Conservation (phyloP, 768 basidiomycete genomes). For the Hericium rajendrae region DNA sequence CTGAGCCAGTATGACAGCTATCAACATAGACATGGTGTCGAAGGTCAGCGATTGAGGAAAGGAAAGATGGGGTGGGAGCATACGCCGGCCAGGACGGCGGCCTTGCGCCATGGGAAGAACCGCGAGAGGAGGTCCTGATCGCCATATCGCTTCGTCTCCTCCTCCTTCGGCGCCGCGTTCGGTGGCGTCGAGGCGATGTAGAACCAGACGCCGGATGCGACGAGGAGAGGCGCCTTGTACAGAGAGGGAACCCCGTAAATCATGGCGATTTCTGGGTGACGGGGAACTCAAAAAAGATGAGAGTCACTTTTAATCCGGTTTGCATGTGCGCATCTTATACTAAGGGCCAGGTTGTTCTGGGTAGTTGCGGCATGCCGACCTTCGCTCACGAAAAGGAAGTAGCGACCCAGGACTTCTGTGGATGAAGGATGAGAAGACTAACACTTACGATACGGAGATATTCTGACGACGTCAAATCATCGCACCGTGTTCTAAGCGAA, state of each 20-base stretch:
- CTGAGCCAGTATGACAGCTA: neutral
- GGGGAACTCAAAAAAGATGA: no score
- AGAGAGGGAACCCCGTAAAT: neutral
- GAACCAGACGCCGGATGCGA: neutral
- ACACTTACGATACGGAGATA: no score
- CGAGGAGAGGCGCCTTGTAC: neutral
- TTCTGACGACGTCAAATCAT: no score
- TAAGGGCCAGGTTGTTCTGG: no score
- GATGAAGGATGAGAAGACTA: no score
- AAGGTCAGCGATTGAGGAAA: neutral
- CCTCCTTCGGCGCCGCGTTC: neutral
- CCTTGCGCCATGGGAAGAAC: neutral
- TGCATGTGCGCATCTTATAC: no score
- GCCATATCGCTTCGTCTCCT: neutral
- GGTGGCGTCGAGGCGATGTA: neutral
- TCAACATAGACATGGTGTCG: neutral
- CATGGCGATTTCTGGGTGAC: no score
- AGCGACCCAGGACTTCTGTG: no score
- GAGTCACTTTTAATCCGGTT: no score
- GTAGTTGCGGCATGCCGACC: no score
- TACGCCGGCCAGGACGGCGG: neutral
- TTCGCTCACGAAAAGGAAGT: no score
- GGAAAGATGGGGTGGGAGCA: neutral
- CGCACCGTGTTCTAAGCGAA: no score
- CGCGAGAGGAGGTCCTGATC: neutral